Evolutionary conservation across 768 basidiomycete genomes (phyloP).

Genomic region (Boletus sp.): DNA sequence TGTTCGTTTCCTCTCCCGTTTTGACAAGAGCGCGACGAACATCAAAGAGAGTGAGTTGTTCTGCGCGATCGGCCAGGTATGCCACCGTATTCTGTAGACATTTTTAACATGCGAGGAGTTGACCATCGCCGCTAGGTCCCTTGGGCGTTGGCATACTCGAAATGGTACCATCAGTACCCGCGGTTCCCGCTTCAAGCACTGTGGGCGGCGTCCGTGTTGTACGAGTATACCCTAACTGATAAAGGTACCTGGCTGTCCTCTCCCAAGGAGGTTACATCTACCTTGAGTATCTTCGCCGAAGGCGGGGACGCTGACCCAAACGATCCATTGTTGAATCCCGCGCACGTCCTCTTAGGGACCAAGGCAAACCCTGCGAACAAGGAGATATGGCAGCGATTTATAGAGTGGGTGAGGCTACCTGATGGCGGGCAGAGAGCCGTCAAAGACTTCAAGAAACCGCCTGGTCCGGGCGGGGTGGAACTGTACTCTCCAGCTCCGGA

Average conservation of each 20-base stretch:
- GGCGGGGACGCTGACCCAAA: constrained; percentile 37
- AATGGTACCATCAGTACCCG: constrained; percentile 59
- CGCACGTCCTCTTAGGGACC: constrained; percentile 39
- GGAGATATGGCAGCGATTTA: constrained; percentile 37
- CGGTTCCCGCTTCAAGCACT: constrained; percentile 50
- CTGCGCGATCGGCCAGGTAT: constrained; percentile 45
- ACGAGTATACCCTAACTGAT: constrained; percentile 54
- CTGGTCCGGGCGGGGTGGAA: constrained; percentile 17
- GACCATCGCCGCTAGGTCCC: constrained; percentile 39
- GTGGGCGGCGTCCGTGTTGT: constrained; percentile 42
- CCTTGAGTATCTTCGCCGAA: constrained; percentile 38
- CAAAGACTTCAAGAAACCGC: constrained; percentile 33
- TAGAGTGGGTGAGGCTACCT: constrained; percentile 40
- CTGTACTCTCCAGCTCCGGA: constrained; percentile 33
- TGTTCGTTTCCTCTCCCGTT: constrained; percentile 52
- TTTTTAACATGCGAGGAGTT: not conserved
- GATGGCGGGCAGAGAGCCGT: constrained; percentile 47
- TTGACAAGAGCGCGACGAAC: constrained; percentile 57
- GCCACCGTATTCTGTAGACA: constrained; percentile 1
- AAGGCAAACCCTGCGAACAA: constrained; percentile 23
- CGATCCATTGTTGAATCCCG: constrained; percentile 49
- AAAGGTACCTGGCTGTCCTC: constrained; percentile 49
- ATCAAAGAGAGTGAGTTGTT: constrained; percentile 54
- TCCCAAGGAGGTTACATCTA: constrained; percentile 26
- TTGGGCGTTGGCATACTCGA: constrained; percentile 50